These are phyloP conservation scores for Besnoitia besnoiti DNA, from an alignment of 169 alveolate species.

Conservation along the genomic window DNA sequence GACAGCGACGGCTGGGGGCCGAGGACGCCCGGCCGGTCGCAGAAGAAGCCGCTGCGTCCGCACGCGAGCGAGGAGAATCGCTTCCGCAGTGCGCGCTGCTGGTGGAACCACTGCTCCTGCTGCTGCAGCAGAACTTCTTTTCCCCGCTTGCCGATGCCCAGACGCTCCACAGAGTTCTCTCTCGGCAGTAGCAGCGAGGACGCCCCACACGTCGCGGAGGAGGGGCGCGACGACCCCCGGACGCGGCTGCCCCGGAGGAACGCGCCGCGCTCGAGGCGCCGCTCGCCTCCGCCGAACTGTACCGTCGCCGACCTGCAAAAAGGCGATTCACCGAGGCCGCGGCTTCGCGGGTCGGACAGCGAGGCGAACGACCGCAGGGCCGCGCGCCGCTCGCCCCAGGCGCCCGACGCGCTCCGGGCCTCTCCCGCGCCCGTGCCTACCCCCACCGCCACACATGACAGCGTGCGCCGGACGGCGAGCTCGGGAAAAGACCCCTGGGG, in stretches of 20 bases:
- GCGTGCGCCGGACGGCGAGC: too few species aligned
- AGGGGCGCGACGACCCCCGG: background rate
- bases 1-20: background rate
- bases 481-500: too few species aligned
- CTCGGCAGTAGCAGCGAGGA: background rate
- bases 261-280: background rate
- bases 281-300: background rate
- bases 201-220: background rate
- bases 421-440: too few species aligned
- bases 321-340: too few species aligned
- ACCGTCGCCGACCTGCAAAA: too few species aligned
- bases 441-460: too few species aligned
- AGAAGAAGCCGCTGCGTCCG: background rate
- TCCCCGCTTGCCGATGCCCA: slow-evolving; percentile 30
- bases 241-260: background rate
- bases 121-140: background rate
- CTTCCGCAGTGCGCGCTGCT: background rate
- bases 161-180: slow-evolving; percentile 13
- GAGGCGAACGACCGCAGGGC: too few species aligned
- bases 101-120: slow-evolving; percentile 41
- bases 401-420: too few species aligned
- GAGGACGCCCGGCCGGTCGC: too few species aligned
- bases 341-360: too few species aligned
- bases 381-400: too few species aligned
- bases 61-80: too few species aligned